A percentile compares a stretch with the other conserved stretches of the same genome.
phyloP scores from a whole-genome alignment of 2,329 filamentous ascomycete species.

The Lecanoromycetidae sp. region DNA sequence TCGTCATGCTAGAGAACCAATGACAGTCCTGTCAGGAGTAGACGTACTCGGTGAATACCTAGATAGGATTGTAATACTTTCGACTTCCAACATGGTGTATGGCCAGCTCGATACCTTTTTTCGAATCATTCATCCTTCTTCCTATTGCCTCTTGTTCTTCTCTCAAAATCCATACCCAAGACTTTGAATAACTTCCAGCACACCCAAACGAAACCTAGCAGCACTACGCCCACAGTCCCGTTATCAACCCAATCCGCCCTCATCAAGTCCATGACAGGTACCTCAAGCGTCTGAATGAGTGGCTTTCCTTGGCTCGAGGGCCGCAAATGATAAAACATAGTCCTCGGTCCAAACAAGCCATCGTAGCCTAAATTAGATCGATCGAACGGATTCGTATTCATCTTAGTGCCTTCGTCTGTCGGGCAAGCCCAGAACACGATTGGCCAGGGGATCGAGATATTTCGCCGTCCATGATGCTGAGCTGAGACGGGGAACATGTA shows the following conservation, averaged over 20 bases:
- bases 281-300: constrained; percentile 45
- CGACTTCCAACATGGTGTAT: no score
- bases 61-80: no score
- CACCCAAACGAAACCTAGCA: constrained; percentile 58
- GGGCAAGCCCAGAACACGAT: constrained; percentile 83
- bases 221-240: constrained; percentile 48
- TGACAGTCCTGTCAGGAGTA: no score
- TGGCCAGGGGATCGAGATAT: constrained; percentile 61
- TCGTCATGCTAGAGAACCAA: no score
- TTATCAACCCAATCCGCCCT: constrained; percentile 39
- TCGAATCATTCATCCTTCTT: no score
- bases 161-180: not conserved
- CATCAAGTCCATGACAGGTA: constrained; percentile 46
- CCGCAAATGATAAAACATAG: constrained; percentile 69
- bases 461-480: constrained; percentile 44
- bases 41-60: no score
- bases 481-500: no score
- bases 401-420: constrained; percentile 48
- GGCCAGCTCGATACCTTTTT: no score
- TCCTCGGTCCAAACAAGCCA: constrained; percentile 59
- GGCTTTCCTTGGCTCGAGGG: constrained; percentile 28
- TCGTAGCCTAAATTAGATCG: constrained; percentile 77
- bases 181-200: constrained; percentile 22
- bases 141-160: no score
- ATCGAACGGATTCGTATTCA: constrained; percentile 73